Percentiles rank a stretch among this genome's conserved stretches.
Evolutionary conservation across 2,329 filamentous ascomycete genomes (phyloP).

Genomic region (Xylaria hypoxylon): DNA sequence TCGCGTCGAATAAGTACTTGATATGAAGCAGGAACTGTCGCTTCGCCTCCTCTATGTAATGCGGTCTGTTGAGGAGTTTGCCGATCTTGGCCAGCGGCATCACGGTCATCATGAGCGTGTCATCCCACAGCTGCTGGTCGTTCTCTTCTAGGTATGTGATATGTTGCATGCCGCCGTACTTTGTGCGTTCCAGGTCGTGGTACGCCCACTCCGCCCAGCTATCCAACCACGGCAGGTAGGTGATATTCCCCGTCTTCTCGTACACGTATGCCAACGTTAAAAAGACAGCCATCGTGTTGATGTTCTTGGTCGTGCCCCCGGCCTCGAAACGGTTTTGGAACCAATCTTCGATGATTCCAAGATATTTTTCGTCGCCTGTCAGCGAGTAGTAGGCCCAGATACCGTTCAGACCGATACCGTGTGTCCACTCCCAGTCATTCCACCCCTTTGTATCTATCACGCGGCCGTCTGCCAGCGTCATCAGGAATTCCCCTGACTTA

Average conservation of each 20-base stretch:
- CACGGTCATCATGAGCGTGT: slow-evolving; percentile 90
- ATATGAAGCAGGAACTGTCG: slow-evolving; percentile 81
- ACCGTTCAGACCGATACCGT: slow-evolving; percentile 82
- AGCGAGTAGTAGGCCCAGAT: slow-evolving; percentile 85
- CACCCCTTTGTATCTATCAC: slow-evolving; percentile 88
- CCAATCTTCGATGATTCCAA: slow-evolving; percentile 79
- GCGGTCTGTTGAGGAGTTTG: slow-evolving; percentile 73
- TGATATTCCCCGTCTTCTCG: slow-evolving; percentile 75
- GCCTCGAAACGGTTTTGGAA: slow-evolving; percentile 75
- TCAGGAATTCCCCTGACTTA: slow-evolving; percentile 77
- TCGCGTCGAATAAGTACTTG: slow-evolving; percentile 80
- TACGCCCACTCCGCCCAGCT: slow-evolving; percentile 87
- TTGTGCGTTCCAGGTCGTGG: slow-evolving; percentile 78
- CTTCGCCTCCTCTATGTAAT: slow-evolving; percentile 83
- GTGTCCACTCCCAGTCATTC: slow-evolving; percentile 87
- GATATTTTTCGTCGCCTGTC: slow-evolving; percentile 69
- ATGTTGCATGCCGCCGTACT: slow-evolving; percentile 79
- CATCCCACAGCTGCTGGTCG: slow-evolving; percentile 83
- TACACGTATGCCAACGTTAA: slow-evolving; percentile 82
- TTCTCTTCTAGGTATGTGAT: slow-evolving; percentile 79
- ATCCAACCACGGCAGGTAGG: slow-evolving; percentile 81
- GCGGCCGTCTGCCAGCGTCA: slow-evolving; percentile 76
- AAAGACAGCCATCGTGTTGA: slow-evolving; percentile 86
- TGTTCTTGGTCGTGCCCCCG: slow-evolving; percentile 83
- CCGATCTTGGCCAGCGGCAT: slow-evolving; percentile 85